Evolutionary conservation across 495 filamentous ascomycete species (phyloP), one percentile per base, ranked within the genome.

Genomic region (Trichoderma gamsii): DNA sequence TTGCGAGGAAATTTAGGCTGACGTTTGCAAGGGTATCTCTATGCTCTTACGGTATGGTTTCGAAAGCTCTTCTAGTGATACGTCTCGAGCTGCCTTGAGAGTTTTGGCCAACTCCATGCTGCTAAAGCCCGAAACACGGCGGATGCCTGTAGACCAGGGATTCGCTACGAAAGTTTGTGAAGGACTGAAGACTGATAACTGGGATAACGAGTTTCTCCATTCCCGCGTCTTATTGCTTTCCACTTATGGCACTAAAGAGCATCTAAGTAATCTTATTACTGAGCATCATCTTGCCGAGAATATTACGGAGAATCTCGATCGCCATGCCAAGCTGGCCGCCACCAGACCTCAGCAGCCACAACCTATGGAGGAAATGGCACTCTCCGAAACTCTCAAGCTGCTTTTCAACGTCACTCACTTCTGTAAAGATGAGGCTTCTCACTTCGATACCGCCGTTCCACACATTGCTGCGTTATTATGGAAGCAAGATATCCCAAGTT

Each of bases 61-160:
- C 68, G 82, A 88, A 65, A 87, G 84, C 9, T 68, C 79, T 0
- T 85, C 83, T 38, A 73, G 75, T 41, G 81, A 84, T 5, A 85
- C 89, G 2, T 90, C 91, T 8, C 87, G 86, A 65, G 88, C 92
- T 73, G 95, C 93, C 4, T 78, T 97, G 41, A 86, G 92, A 68
- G 92, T 92, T 71, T 80, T 98, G 32, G 95, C 93, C 68, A 99
- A 99, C 78, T 86, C 92, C 5, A 79, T 98, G 41, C 79, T 97
- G 5, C 82, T 98, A 16, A 83, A 87, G 64, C 74, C 81, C 15
- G 82, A 86, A 61, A 90, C 89, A 61, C 86, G 96, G 41, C 91
- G 96, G 74, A 81, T 87, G 44, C 90, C 97, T 70, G 90, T 93
- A 2, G 88, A 96, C 75, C 79, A 91, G n/a, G 90, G 88, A 11